Evolutionary conservation across 2,329 filamentous ascomycete genomes (phyloP).

Genomic region (Sordariomycetes sp.): DNA sequence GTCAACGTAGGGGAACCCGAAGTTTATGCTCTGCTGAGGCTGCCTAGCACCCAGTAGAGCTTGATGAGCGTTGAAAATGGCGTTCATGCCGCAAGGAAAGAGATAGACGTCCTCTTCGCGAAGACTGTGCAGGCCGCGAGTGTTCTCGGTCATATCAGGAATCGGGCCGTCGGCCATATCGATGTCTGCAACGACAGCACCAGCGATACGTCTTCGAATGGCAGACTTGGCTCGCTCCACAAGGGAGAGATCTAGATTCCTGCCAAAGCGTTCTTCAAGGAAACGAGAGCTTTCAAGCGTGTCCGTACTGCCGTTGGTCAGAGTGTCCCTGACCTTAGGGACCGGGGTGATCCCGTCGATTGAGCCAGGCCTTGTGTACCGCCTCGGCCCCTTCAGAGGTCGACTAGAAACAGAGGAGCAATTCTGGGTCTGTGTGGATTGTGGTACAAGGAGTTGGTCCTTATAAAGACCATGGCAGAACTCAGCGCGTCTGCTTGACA

Average conservation of each 20-base stretch:
- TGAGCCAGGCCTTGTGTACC: conserved; percentile 59
- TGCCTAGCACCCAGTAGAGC: conserved; percentile 42
- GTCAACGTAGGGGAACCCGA: conserved; percentile 96
- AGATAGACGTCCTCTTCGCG: conserved; percentile 83
- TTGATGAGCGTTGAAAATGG: conserved; percentile 83
- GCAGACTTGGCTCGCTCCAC: conserved; percentile 77
- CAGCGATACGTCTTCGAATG: conserved; percentile 79
- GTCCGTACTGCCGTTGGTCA: conserved; percentile 22
- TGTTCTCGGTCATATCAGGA: conserved; percentile 25
- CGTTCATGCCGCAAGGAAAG: conserved; percentile 86
- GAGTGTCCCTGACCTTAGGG: conserved; percentile 8
- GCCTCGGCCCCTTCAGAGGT: conserved; percentile 60
- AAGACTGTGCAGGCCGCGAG: conserved; percentile 53
- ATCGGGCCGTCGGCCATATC: conserved; percentile 27
- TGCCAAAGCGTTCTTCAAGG: conserved; percentile 87
- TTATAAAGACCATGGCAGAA: conserved; percentile 72
- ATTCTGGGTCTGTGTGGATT: conserved; percentile 10
- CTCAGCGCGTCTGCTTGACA: conserved; percentile 84
- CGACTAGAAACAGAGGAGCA: conserved; percentile 17
- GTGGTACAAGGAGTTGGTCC: conserved; percentile 48
- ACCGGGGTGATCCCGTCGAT: conserved; percentile 20
- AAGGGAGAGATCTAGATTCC: conserved; percentile 75
- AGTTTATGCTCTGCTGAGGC: conserved; percentile 70
- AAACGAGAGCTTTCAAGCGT: conserved; percentile 66
- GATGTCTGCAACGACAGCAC: conserved; percentile 65